These are phyloP conservation scores for Fereydounia khargensis DNA, from an alignment of 1,284 basidiomycete species.

Conservation along the genomic window DNA sequence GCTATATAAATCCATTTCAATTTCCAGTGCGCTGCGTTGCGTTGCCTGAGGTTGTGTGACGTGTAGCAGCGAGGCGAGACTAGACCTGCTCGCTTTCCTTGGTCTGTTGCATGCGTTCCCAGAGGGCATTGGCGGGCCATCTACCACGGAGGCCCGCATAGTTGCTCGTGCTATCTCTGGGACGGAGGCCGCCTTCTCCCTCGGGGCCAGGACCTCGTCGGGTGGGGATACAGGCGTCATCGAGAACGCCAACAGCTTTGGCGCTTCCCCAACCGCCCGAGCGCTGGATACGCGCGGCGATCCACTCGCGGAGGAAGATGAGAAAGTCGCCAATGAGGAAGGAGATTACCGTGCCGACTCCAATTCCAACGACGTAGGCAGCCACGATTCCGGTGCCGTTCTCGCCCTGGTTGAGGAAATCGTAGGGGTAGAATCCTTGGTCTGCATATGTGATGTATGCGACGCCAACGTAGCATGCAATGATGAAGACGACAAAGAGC, in stretches of 20 bases:
- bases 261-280: constrained; percentile 31
- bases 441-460: constrained; percentile 23
- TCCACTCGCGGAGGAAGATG: constrained; percentile 24
- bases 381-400: constrained; percentile 21
- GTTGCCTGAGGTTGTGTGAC: no score
- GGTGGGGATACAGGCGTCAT: constrained; percentile 36
- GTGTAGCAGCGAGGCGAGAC: no score
- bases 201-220: constrained; percentile 32
- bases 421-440: constrained; percentile 18
- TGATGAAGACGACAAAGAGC: constrained; percentile 61
- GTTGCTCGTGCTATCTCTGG: constrained; percentile 1
- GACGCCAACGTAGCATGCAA: constrained; percentile 66
- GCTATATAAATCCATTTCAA: no score
- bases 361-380: constrained; percentile 20
- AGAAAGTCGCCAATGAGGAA: constrained; percentile 29
- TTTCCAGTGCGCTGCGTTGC: no score
- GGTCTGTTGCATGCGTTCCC: no score
- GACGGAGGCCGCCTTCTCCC: constrained; percentile 35
- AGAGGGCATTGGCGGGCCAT: neutral
- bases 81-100: no score
- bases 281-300: constrained; percentile 19
- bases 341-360: constrained; percentile 15
- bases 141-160: neutral
- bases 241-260: constrained; percentile 19
- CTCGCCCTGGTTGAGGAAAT: constrained; percentile 32